These are phyloP conservation scores for Naegleria lovaniensis DNA, from an alignment of 208 protist genomes.

Conservation along the genomic window DNA sequence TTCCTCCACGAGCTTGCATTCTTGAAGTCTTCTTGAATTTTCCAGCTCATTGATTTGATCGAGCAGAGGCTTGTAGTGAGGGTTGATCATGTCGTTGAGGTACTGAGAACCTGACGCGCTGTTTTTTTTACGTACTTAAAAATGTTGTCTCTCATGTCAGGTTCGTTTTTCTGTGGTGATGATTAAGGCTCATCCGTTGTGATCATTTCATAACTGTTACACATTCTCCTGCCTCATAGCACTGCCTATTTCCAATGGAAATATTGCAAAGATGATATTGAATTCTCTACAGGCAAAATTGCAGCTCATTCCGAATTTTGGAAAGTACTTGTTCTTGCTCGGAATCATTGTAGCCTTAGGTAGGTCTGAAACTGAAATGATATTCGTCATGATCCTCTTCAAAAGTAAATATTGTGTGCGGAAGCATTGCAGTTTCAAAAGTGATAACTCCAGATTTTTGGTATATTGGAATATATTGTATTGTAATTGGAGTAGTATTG, in stretches of 20 bases:
- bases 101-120: too few species aligned
- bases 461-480: background rate
- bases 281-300: background rate
- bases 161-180: too few species aligned
- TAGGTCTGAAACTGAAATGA: background rate
- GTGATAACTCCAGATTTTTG: background rate
- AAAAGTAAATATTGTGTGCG: background rate
- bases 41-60: background rate
- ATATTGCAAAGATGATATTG: background rate
- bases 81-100: background rate
- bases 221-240: background rate
- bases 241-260: background rate
- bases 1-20: background rate
- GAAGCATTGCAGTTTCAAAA: background rate
- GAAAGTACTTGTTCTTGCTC: background rate
- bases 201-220: too few species aligned
- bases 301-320: background rate
- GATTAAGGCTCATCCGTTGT: too few species aligned
- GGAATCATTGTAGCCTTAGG: background rate
- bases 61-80: background rate
- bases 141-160: too few species aligned
- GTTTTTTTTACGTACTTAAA: too few species aligned
- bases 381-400: too few species aligned
- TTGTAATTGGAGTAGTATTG: background rate
- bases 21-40: background rate